Evolutionary conservation across 2,329 filamentous ascomycete genomes (phyloP).

Genomic region (Aureobasidium sp.): DNA sequence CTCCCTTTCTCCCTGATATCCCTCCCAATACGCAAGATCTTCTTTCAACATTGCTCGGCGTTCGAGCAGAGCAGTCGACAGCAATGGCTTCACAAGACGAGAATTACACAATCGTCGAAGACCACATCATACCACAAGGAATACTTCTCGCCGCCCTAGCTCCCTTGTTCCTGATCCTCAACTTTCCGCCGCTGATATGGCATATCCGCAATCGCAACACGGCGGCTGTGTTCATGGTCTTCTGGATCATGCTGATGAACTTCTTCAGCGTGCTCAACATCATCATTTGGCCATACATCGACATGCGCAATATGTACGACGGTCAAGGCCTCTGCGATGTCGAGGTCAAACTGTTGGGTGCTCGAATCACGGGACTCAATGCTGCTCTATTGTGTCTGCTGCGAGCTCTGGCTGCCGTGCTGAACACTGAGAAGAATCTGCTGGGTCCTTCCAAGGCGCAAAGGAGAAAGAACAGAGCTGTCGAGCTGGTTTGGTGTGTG

Average conservation of each 20-base stretch:
- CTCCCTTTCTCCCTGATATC: background rate
- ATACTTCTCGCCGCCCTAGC: slow-evolving; percentile 44
- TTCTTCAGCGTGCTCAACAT: slow-evolving; percentile 55
- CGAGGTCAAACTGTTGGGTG: slow-evolving; percentile 52
- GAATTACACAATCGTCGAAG: background rate
- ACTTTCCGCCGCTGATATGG: slow-evolving; percentile 52
- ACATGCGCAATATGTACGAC: slow-evolving; percentile 49
- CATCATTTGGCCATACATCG: slow-evolving; percentile 56
- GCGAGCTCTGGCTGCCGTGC: slow-evolving; percentile 51
- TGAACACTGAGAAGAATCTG: slow-evolving; percentile 52
- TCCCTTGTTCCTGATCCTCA: slow-evolving; percentile 45
- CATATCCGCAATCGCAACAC: slow-evolving; percentile 57
- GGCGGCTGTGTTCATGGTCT: slow-evolving; percentile 50
- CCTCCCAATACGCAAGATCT: background rate
- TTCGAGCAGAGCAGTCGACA: background rate
- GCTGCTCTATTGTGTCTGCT: slow-evolving; percentile 53
- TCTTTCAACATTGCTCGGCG: background rate
- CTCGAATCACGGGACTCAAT: slow-evolving; percentile 45
- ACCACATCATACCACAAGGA: slow-evolving; percentile 27
- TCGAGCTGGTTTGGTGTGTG: slow-evolving; percentile 53
- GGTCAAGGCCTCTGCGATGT: slow-evolving; percentile 59
- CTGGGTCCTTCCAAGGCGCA: slow-evolving; percentile 45
- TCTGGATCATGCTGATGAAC: slow-evolving; percentile 52
- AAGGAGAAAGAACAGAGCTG: slow-evolving; percentile 38
- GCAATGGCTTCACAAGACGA: background rate